Evolutionary conservation across 306 rosid genomes (phyloP), one percentile per base, ranked within the genome.

Genomic region (Fagus sylvatica): DNA sequence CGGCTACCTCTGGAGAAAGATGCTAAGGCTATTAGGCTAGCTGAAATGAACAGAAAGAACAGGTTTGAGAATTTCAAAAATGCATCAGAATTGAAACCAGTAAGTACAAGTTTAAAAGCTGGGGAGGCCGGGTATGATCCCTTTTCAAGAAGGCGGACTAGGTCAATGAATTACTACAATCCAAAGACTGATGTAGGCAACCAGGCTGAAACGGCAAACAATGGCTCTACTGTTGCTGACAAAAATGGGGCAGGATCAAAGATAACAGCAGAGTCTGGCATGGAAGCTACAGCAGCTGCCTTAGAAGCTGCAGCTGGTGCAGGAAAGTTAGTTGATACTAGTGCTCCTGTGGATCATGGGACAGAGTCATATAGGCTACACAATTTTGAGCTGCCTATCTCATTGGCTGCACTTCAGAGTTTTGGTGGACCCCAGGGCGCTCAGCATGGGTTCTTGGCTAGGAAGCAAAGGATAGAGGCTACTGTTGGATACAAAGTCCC

Each of bases 91-190:
- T 68, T 87, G 68, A 93, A 82, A 83, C 90, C 90, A 8, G 7
- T 73, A 42, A 88, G 82, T 57, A 66, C 22, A 7, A 76, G 67
- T 72, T 82, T 95, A 83, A 95, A 88, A 87, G 96, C 94, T 2
- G 99, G 99, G 53, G 98, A 95, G 86, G 97, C 90, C 3, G 98
- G 99, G 76, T 93, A 95, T 80, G 99, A 95, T 86, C 99, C 98
- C 16, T 95, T 95, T 84, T 95, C 98, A 17, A 91, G 98, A 85
- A 85, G 98, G 82, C 92, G 98, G 98, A 95, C 98, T 33, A 83
- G 98, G 82, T 92, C 98, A 15, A 95, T 91, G 78, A 95, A 95
- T 82, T 95, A 95, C 82, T 95, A 89, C 73, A 89, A 82, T 72
- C 56, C 88, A 59, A 85, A 85, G 49, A 89, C 91, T 5, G 92